Evolutionary conservation across 371 early-diverging fungal genomes (phyloP), one percentile per base, ranked within the genome.

Genomic region (Apophysomyces elegans): DNA sequence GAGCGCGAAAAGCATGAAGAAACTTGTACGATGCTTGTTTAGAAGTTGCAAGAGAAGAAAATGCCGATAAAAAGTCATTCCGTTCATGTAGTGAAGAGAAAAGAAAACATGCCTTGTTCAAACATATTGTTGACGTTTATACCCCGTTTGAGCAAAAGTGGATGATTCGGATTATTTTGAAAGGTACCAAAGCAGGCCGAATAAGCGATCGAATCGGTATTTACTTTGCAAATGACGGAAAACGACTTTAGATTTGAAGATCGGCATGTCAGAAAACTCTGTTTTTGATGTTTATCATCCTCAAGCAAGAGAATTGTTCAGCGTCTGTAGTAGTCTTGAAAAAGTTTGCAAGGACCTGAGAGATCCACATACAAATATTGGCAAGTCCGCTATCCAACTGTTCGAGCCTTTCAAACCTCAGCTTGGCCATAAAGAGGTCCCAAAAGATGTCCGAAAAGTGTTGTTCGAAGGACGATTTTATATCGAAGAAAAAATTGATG

Each of bases 401-500:
- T 80, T 81, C 44, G 74, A 79, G 7, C 83, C 89, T 7, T 83
- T 88, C 67, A 86, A 84, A 58, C 88, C 90, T 9, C 86, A 85
- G 79, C 77, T 87, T 7, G 77, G 84, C 7, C 63, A 62, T 11
- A 73, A 61, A 21, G 77, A 76, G 7, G 74, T 72, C 9, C 66
- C 80, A 12, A 82, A 73, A 39, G 80, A 81, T 32, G 70, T 83
- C 14, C 75, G 69, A 58, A 44, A 71, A 3, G 83, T 88, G 74
- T 70, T 69, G 7, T 69, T 72, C 35, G 66, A 80, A 39, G 68
- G 72, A 13, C 56, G 70, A 5, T 92, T 90, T 72, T 92, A 88
- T 81, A 88, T 92, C 35, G 90, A 94, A 71, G 86, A 90, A 50
- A 94, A 94, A 66, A 70, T 91, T 2, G 94, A 94, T 65, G 94